Evolutionary conservation across 2,329 filamentous ascomycete species (phyloP).

Genomic region (Zymoseptoria crescenta): DNA sequence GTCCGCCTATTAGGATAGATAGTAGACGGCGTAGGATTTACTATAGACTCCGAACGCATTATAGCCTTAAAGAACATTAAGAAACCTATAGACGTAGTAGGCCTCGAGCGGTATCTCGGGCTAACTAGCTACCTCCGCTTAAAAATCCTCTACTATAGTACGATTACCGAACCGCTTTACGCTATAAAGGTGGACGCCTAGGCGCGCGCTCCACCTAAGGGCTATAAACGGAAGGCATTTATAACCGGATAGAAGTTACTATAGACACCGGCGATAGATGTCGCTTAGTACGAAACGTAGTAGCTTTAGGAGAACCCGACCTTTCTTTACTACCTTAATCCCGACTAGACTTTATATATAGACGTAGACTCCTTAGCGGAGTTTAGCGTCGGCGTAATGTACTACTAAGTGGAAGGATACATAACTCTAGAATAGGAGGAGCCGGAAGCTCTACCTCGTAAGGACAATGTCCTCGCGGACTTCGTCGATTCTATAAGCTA

Average conservation of each 20-base stretch:
- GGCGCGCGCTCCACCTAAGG: not conserved
- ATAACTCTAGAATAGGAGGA: not conserved
- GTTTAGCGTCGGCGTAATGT: not conserved
- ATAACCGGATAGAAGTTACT: not conserved
- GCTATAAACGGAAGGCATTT: not conserved
- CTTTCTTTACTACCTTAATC: not conserved
- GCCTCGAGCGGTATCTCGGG: not conserved
- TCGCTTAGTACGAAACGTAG: not conserved
- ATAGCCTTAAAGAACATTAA: not conserved
- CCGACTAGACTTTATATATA: not conserved
- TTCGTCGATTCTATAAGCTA: conserved; percentile 1
- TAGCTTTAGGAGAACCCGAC: not conserved
- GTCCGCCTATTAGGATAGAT: not conserved
- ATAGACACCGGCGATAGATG: not conserved
- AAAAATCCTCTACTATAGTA: conserved; percentile 1
- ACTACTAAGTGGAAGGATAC: not conserved
- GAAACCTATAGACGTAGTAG: not conserved
- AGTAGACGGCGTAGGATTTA: not conserved
- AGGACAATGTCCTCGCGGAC: not conserved
- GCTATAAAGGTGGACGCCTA: not conserved
- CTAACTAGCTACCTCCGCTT: not conserved
- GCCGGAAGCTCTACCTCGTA: not conserved
- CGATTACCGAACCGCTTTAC: not conserved
- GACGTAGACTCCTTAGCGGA: not conserved
- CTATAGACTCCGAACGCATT: not conserved